Base-by-base conservation (phyloP, 495 filamentous ascomycete species). In the Aspergillus biplanus region DNA sequence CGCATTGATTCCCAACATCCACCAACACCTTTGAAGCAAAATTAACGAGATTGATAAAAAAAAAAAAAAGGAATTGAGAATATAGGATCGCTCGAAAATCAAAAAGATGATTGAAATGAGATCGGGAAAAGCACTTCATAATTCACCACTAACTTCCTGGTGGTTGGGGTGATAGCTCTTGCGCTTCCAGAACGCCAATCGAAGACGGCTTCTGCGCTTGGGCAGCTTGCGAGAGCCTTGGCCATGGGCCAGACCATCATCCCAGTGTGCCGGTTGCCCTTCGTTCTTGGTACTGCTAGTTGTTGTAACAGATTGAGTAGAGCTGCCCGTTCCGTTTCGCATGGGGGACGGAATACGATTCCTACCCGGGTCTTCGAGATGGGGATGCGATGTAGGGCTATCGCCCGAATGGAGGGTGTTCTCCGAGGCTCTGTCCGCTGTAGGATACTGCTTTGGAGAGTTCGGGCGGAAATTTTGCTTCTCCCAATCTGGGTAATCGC, bases 121-220 rank as follows among this genome's bases (percentile, higher is more conserved):
- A 44, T 56, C 42, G 37, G 37, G 42, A 44, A 56, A 58, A 32
- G 21, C 48, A 37, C 54, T 61, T 78, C 72, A 78, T 9, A 69
- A 72, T 52, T 77, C 77, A 49, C 76, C 75, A 32, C 71, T 72
- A 44, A 80, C 66, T 58, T 80, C 77, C 21, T 73, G 71, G 39
- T 73, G 73, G 56, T 74, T 65, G 12, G 62, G 61, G 42, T 69
- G 71, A 54, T 78, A 69, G 31, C 66, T 67, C 46, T 73, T 76
- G 32, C 79, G 79, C 56, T 73, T 78, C 79, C 79, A 82, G 56
- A 82, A 82, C 33, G 79, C 79, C 52, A 82, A 68, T 35, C 79
- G 72, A 18, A 82, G 68, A 33, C 79, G 74, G 66, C 79, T 82
- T 49, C 73, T 71, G 31, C 73, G 72, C 57, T 80, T 80, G 18